A percentile compares a stretch with the other conserved stretches of the same genome.
Evolutionary conservation across 257 asterid species (phyloP).

Genomic region (Ballota nigra): DNA sequence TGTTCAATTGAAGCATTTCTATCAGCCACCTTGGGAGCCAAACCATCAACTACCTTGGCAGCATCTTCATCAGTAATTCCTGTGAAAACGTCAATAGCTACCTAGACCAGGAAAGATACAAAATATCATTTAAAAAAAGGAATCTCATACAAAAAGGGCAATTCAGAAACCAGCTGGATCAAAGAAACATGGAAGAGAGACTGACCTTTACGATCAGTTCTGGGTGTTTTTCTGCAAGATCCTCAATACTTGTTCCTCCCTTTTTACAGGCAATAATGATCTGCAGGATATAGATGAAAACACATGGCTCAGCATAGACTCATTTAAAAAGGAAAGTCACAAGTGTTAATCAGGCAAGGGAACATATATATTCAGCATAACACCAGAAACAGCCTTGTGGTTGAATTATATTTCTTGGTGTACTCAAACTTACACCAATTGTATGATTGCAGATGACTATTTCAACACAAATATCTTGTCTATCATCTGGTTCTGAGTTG

Average conservation of each 20-base stretch:
- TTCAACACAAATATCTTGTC: neutral
- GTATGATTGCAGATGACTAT: neutral
- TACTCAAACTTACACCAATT: neutral
- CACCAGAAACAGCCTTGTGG: neutral
- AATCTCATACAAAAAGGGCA: neutral
- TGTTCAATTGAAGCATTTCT: slow-evolving; percentile 84
- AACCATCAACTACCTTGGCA: slow-evolving; percentile 97
- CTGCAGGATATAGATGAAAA: slow-evolving; percentile 40
- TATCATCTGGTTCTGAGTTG: neutral
- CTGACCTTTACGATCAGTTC: slow-evolving; percentile 87
- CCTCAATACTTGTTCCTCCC: slow-evolving; percentile 99
- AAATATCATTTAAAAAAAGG: neutral
- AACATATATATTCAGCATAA: neutral
- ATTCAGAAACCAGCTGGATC: neutral
- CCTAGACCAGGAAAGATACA: slow-evolving; percentile 41
- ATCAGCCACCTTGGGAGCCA: slow-evolving; percentile 87
- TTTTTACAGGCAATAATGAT: slow-evolving; percentile 87
- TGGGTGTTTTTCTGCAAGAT: slow-evolving; percentile 95
- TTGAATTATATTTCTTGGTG: neutral
- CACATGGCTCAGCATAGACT: neutral
- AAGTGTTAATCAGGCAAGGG: neutral
- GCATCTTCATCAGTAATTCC: slow-evolving; percentile 98
- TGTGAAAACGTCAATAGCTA: slow-evolving; percentile 83
- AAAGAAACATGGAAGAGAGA: neutral
- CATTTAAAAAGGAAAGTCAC: neutral